phyloP scores from a whole-genome alignment of 2,329 filamentous ascomycete genomes.

The Colletotrichum sp. region DNA sequence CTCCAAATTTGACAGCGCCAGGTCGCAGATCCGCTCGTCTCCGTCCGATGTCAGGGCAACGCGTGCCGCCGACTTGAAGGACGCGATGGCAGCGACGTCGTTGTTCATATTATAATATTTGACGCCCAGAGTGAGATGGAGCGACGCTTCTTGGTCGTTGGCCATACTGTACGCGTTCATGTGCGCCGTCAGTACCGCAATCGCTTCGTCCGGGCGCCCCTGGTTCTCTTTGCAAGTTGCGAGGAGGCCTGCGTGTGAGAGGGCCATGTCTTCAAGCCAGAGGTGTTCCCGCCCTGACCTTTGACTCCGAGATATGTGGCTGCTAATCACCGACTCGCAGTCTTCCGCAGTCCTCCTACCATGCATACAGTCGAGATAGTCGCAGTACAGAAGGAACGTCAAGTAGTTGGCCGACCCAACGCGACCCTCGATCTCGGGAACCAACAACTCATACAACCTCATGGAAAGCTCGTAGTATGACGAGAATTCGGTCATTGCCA shows the following conservation, averaged over 20 bases:
- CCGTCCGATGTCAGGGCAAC: slow-evolving; percentile 31
- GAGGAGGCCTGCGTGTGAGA: slow-evolving; percentile 34
- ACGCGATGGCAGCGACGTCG: slow-evolving; percentile 29
- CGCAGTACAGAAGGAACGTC: slow-evolving; percentile 36
- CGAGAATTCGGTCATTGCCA: slow-evolving; percentile 34
- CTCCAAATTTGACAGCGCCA: slow-evolving; percentile 39
- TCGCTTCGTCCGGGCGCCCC: slow-evolving; percentile 32
- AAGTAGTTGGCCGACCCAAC: slow-evolving; percentile 36
- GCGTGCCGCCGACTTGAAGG: slow-evolving; percentile 32
- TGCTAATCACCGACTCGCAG: slow-evolving; percentile 30
- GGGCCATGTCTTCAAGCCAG: slow-evolving; percentile 36
- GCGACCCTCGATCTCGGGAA: slow-evolving; percentile 34
- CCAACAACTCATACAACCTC: slow-evolving; percentile 33
- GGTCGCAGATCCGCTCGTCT: slow-evolving; percentile 35
- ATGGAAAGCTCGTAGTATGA: slow-evolving; percentile 37
- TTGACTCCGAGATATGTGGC: slow-evolving; percentile 33
- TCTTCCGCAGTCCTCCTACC: slow-evolving; percentile 29
- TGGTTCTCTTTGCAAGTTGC: slow-evolving; percentile 33
- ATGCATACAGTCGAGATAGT: slow-evolving; percentile 38
- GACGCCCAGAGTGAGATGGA: slow-evolving; percentile 36
- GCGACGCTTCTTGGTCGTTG: slow-evolving; percentile 34
- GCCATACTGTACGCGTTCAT: slow-evolving; percentile 33
- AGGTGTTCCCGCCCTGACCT: slow-evolving; percentile 31
- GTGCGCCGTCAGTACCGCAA: slow-evolving; percentile 29
- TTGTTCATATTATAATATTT: slow-evolving; percentile 34